Conservation (phyloP, 2,329 filamentous ascomycete species). For the Nectriaceae sp. region DNA sequence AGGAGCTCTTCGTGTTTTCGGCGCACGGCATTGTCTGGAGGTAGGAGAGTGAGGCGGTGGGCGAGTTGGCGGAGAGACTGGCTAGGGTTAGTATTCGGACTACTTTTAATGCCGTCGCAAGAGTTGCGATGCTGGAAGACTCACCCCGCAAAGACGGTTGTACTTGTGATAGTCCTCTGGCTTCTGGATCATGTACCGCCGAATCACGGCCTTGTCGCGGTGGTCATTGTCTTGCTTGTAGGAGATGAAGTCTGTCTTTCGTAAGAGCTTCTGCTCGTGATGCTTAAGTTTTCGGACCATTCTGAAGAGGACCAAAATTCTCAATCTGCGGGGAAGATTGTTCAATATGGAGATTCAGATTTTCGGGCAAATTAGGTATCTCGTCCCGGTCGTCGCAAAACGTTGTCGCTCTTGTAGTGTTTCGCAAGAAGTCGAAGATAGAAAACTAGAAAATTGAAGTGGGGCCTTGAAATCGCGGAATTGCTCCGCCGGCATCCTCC, state of each 20-base stretch:
- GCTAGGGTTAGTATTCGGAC: conserved; percentile 10
- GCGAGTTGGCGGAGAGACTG: conserved; percentile 86
- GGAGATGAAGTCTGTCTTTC: conserved; percentile 89
- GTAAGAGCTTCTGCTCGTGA: conserved; percentile 95
- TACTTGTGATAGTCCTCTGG: conserved; percentile 78
- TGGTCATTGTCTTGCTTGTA: conserved; percentile 89
- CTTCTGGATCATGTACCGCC: conserved; percentile 90
- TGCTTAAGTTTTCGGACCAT: conserved; percentile 98
- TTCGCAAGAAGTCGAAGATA: conserved; percentile 13
- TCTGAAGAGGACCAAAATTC: conserved; percentile 27
- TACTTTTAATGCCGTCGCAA: no score
- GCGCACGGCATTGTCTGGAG: conserved; percentile 74
- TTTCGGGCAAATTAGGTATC: background rate
- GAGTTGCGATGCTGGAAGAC: conserved; percentile 31
- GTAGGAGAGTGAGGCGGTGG: conserved; percentile 82
- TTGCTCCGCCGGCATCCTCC: conserved; percentile 23
- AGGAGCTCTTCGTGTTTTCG: conserved; percentile 84
- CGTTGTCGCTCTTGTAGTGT: background rate
- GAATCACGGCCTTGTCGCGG: conserved; percentile 75
- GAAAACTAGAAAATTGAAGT: conserved; percentile 28
- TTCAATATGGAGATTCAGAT: conserved; percentile 2
- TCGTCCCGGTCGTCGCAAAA: no score
- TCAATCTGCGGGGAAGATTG: background rate
- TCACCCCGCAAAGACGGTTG: conserved; percentile 67
- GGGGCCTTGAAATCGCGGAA: conserved; percentile 26